phyloP scores from a whole-genome alignment of 371 early-diverging fungal genomes.

The Actinomucor elegans region DNA sequence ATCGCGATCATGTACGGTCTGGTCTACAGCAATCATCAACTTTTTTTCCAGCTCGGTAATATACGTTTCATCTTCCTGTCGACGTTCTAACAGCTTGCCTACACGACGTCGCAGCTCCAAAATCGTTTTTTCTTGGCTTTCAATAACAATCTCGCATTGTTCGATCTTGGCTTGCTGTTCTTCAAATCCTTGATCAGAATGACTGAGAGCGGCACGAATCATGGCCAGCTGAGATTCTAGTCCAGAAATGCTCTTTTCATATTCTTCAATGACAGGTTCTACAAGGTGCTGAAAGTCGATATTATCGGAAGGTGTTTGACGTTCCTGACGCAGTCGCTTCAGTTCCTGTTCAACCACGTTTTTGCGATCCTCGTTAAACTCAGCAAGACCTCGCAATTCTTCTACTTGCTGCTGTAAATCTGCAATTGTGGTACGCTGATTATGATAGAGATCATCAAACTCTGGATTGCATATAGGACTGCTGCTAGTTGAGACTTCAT shows the following conservation, averaged over 20 bases:
- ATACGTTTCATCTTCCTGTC: conserved; percentile 38
- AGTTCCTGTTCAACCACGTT: conserved; percentile 35
- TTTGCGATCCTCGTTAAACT: conserved; percentile 31
- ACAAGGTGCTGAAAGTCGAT: conserved; percentile 60
- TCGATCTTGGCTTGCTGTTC: conserved; percentile 50
- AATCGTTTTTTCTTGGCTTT: conserved; percentile 37
- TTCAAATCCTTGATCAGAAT: conserved; percentile 49
- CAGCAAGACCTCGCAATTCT: conserved; percentile 29
- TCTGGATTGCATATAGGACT: conserved; percentile 15
- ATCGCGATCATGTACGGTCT: conserved; percentile 39
- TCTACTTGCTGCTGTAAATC: conserved; percentile 44
- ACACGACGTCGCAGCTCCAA: conserved; percentile 28
- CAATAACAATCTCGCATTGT: conserved; percentile 32
- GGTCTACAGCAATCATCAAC: conserved; percentile 35
- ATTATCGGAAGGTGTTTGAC: conserved; percentile 4
- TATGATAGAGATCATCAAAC: conserved; percentile 36
- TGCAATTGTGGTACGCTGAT: conserved; percentile 33
- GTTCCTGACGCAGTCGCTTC: conserved; percentile 5
- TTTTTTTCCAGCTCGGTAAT: conserved; percentile 49
- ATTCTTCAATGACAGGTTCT: conserved; percentile 73
- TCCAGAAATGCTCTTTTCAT: conserved; percentile 61
- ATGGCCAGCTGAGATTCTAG: conserved; percentile 61
- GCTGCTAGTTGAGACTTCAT: conserved; percentile 9
- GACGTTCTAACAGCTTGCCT: conserved; percentile 36
- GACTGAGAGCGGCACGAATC: conserved; percentile 53